phyloP scores from a whole-genome alignment of 805 yeast genomes.

The Tetrapisispora fleetii region DNA sequence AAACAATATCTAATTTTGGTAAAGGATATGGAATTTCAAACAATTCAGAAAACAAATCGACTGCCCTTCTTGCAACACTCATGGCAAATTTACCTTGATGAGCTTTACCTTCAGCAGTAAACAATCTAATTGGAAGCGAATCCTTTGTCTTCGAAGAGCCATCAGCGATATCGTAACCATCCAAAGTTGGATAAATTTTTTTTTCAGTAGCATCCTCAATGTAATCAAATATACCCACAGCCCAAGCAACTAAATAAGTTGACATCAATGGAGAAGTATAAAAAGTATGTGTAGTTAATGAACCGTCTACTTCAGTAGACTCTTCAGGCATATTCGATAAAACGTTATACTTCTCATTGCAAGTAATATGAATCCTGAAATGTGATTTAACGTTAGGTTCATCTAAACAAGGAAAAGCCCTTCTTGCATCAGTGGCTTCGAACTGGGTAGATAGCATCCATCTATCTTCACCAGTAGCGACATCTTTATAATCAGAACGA shows the following conservation, averaged over 20 bases:
- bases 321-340: slow-evolving; percentile 60
- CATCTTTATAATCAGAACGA: slow-evolving; percentile 49
- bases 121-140: slow-evolving; percentile 50
- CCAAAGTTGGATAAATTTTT: slow-evolving; percentile 9
- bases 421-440: slow-evolving; percentile 71
- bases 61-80: slow-evolving; percentile 52
- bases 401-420: slow-evolving; percentile 70
- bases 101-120: slow-evolving; percentile 48
- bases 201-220: slow-evolving; percentile 38
- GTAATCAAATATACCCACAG: slow-evolving; percentile 57
- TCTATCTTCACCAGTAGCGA: slow-evolving; percentile 22
- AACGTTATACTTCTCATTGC: slow-evolving; percentile 43
- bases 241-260: slow-evolving; percentile 63
- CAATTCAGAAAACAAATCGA: slow-evolving; percentile 53
- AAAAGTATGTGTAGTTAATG: slow-evolving; percentile 39
- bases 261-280: slow-evolving; percentile 63
- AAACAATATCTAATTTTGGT: slow-evolving; percentile 72
- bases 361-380: slow-evolving; percentile 47
- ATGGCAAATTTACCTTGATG: slow-evolving; percentile 53
- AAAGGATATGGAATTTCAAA: slow-evolving; percentile 68
- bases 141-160: slow-evolving; percentile 6
- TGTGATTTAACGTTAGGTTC: slow-evolving; percentile 64
- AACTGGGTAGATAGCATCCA: slow-evolving; percentile 32
- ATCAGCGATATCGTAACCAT: slow-evolving; percentile 7
- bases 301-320: slow-evolving; percentile 28